Base-by-base conservation (phyloP, 164 flowering plant genomes). In the Vitis rupestris region DNA sequence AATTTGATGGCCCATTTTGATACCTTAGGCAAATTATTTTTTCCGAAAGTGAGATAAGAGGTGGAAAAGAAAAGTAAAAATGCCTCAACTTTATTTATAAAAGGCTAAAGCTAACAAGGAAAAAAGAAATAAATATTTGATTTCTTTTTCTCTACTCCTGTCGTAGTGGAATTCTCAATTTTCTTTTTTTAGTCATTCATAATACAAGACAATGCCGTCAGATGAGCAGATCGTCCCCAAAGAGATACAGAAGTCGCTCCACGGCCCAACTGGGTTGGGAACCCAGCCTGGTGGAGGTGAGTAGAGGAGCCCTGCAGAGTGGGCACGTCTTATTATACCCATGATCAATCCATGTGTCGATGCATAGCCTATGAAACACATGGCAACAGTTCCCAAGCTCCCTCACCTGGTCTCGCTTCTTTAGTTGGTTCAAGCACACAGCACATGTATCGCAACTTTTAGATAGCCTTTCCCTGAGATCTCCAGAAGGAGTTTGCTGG, bases 191-290 rank as follows among this genome's bases (percentile, higher is more conserved):
- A 23, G 27, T 23, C 27, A 23, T 23, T 23, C 27, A 23, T 23
- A 23, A 23, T 23, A 23, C 27, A 2, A 23, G 27, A 2, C 27
- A 23, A 23, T 23, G 27, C 27, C 27, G 27, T 70, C 63, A 70
- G 12, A 31, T 71, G 13, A 80, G 72, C 48, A 81, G 64, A 76
- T 87, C 91, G 15, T 87, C 91, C 3, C 89, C 89, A 53, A 87
- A 87, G 50, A 87, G 77, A 76, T 87, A 87, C 51, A 87, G 83
- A 30, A 87, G 71, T 63, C 79, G 72, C 70, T 87, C 91, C 0
- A 87, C 89, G 3, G 87, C 89, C 91, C 91, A 87, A 66, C 83
- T 84, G 13, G 87, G 87, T 65, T 78, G 80, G 8, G 82, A 49
- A 66, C 53, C 70, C 1, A 67, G 29, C 65, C 3, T 57, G 6